Percentiles rank a stretch among this genome's conserved stretches.
These are phyloP conservation scores for Aspergillus mulundensis DNA, from an alignment of 495 filamentous ascomycete species.

Conservation along the genomic window DNA sequence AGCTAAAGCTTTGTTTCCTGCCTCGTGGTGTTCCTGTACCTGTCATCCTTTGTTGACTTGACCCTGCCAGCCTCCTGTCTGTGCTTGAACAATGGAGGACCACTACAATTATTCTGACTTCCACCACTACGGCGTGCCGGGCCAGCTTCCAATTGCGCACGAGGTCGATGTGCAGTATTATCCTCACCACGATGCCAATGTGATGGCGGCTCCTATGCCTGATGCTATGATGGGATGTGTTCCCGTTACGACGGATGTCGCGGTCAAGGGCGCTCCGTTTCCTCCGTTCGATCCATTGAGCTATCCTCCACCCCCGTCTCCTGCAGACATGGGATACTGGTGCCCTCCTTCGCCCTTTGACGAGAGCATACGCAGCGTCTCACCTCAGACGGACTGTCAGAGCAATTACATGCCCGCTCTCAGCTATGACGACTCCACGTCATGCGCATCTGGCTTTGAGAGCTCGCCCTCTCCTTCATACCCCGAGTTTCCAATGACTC, in stretches of 20 bases:
- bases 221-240: conserved; percentile 2
- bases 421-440: conserved; percentile 21
- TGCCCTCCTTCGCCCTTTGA: background rate
- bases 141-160: background rate
- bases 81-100: conserved; percentile 20
- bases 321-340: conserved; percentile 2
- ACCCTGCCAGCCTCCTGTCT: background rate
- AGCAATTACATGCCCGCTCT: conserved; percentile 16
- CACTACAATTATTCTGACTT: conserved; percentile 18
- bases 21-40: background rate
- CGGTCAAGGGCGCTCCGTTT: conserved; percentile 2
- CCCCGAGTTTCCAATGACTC: background rate
- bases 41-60: background rate
- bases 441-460: conserved; percentile 11
- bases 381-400: conserved; percentile 6
- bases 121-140: conserved; percentile 1
- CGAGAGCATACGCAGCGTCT: conserved; percentile 1
- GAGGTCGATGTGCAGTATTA: conserved; percentile 11
- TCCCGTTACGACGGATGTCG: conserved; percentile 7
- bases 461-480: conserved; percentile 20
- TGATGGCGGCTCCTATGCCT: background rate
- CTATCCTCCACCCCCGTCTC: background rate
- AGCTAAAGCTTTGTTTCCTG: conserved; percentile 1
- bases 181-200: background rate
- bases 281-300: background rate